Evolutionary conservation across 139 green algal genomes (phyloP), one percentile per base, ranked within the genome.

Genomic region (Coccomyxa sp.): DNA sequence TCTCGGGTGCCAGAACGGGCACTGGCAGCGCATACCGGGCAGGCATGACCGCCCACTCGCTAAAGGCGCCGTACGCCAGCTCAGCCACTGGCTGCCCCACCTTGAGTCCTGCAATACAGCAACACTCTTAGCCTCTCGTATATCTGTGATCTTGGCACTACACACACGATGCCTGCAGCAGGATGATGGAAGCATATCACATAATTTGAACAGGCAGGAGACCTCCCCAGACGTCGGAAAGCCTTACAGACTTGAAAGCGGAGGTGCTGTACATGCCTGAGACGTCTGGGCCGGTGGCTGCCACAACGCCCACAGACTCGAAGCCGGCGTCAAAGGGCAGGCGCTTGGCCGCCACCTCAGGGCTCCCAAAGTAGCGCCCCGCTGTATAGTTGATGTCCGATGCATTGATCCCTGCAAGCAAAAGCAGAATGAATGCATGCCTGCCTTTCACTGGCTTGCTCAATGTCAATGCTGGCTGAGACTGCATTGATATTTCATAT

Each of bases 341-440:
- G 78, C 82, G 39, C 18, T 81, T 82, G 71, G 86, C 50, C 0
- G 91, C 90, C 31, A 86, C 82, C 0, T 79, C 74, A 0, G 29
- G 50, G 81, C 72, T 88, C 70, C 77, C 74, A 71, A 92, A 88
- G 70, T 95, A 94, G 69, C 88, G 87, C 82, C 93, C 93, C 0
- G 86, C 81, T 5, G 86, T 91, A 81, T 90, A 95, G 87, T 97
- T 97, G 84, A 97, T 83, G 82, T 97, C 93, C 16, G 76, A 88
- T 0, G 92, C 93, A 79, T 97, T 97, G 77, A 96, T 81, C 16
- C 91, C 92, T 1, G 84, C 86, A 75, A 80, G 94, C 73, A 89
- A 71, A 9, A 86, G 78, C 68, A 85, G 86, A 31, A 97, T 74
- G 35, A 97, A 86, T 41, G 96, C 85, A 33, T 76, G 44, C 27